phyloP scores from a whole-genome alignment of 1,139 yeast species.

The Saccharomycopsis crataegensis region DNA sequence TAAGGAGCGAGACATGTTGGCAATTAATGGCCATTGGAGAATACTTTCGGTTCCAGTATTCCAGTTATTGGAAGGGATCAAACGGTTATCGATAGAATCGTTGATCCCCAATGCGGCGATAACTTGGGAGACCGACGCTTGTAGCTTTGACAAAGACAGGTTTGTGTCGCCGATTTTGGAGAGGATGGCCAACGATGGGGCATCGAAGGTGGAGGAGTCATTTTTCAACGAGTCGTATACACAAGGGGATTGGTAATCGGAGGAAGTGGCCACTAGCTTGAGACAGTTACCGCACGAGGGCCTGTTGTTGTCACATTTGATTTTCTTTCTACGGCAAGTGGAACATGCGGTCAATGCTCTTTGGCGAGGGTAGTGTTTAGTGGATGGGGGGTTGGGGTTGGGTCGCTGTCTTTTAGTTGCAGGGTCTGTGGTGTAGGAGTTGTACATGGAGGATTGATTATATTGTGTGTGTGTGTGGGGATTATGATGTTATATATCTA shows the following conservation, averaged over 20 bases:
- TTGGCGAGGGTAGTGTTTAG: slow-evolving; percentile 2
- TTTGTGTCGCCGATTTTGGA: no score
- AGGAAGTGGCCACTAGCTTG: slow-evolving; percentile 23
- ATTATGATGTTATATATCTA: no score
- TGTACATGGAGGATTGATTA: not conserved
- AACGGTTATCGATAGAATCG: no score
- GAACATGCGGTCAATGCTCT: slow-evolving; percentile 26
- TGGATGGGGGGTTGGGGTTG: not conserved
- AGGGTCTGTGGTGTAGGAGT: not conserved
- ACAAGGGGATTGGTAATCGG: slow-evolving; percentile 19
- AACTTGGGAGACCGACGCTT: no score
- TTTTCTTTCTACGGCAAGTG: slow-evolving; percentile 32
- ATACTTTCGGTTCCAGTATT: no score
- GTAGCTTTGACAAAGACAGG: no score
- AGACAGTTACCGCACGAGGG: slow-evolving; percentile 32
- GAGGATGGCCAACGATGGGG: no score
- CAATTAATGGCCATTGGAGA: no score
- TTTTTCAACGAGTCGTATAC: not conserved
- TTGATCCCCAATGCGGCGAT: no score
- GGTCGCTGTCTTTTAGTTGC: not conserved
- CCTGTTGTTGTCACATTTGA: slow-evolving; percentile 31
- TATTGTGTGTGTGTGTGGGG: not conserved
- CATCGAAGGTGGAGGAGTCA: slow-evolving; percentile 4
- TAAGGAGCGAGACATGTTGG: no score
- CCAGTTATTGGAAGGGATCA: no score